Conservation (phyloP, 2,329 filamentous ascomycete species). For the Pseudogymnoascus sp. region DNA sequence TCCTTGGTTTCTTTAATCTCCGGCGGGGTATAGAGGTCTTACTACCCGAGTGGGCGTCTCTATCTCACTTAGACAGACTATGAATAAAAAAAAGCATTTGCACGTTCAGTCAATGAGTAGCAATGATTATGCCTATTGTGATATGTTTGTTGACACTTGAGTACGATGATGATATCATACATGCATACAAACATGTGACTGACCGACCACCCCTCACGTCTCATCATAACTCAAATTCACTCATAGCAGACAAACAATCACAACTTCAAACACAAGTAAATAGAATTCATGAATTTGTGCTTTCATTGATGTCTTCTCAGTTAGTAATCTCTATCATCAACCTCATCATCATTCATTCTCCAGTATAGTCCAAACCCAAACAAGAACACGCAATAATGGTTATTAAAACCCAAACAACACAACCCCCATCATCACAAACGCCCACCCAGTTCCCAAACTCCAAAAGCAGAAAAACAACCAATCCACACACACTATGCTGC, state of each 20-base stretch:
- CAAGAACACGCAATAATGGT: not conserved
- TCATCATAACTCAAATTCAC: not conserved
- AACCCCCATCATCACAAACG: not conserved
- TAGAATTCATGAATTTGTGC: constrained; percentile 6
- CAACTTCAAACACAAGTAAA: not conserved
- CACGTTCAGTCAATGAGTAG: constrained; percentile 2
- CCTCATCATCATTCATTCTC: constrained; percentile 8
- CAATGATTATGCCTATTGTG: not conserved
- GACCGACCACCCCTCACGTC: not conserved
- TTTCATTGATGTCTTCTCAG: constrained; percentile 10
- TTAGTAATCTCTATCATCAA: constrained; percentile 11
- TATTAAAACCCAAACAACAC: not conserved
- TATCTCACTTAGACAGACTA: constrained; percentile 12
- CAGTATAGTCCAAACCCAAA: not conserved
- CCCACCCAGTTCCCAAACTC: not conserved
- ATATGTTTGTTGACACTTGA: not conserved
- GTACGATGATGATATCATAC: not conserved
- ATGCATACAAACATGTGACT: not conserved
- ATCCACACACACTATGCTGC: not conserved
- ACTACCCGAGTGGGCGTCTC: constrained; percentile 11
- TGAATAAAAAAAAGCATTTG: constrained; percentile 11
- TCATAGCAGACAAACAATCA: not conserved
- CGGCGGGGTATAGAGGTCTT: constrained; percentile 4
- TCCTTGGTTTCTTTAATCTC: constrained; percentile 10
- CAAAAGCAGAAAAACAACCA: not conserved